phyloP scores from a whole-genome alignment of 306 rosid species.

The Trifolium dubium region DNA sequence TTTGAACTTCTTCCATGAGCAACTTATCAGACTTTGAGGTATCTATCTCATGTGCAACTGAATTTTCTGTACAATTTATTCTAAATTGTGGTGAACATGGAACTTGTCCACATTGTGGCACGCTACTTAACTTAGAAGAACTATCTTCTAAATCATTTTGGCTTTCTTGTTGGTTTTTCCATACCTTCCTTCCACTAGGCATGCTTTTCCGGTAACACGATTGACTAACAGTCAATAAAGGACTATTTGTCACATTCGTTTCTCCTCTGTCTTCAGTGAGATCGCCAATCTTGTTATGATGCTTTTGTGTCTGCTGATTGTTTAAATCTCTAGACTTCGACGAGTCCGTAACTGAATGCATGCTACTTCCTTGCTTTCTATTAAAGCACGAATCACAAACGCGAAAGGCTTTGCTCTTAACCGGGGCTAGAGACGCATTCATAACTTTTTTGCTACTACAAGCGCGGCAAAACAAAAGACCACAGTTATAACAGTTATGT shows the following conservation, averaged over 20 bases:
- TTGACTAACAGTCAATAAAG: constrained; percentile 51
- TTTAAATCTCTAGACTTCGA: constrained; percentile 42
- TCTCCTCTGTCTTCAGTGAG: constrained; percentile 59
- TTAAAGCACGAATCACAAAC: constrained; percentile 79
- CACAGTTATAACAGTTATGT: constrained; percentile 86
- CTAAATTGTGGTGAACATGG: constrained; percentile 59
- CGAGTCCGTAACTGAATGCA: constrained; percentile 36
- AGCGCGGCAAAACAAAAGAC: constrained; percentile 70
- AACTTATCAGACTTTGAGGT: constrained; percentile 51
- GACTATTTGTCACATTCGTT: constrained; percentile 55
- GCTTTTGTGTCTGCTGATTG: constrained; percentile 39
- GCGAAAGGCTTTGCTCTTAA: constrained; percentile 67
- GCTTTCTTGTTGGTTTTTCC: constrained; percentile 53
- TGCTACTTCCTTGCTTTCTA: constrained; percentile 49
- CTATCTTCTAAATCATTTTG: constrained; percentile 46
- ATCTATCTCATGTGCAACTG: constrained; percentile 45
- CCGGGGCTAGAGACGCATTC: constrained; percentile 79
- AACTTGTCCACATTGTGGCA: constrained; percentile 82
- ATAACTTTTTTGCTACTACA: constrained; percentile 66
- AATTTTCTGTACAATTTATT: constrained; percentile 47
- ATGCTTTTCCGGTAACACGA: constrained; percentile 58
- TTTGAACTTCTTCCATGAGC: constrained; percentile 65
- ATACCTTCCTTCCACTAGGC: constrained; percentile 58
- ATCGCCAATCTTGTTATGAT: constrained; percentile 46
- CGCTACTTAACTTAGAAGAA: constrained; percentile 48